phyloP scores from a whole-genome alignment of 305 asterid species.

The Solanum hybrid region DNA sequence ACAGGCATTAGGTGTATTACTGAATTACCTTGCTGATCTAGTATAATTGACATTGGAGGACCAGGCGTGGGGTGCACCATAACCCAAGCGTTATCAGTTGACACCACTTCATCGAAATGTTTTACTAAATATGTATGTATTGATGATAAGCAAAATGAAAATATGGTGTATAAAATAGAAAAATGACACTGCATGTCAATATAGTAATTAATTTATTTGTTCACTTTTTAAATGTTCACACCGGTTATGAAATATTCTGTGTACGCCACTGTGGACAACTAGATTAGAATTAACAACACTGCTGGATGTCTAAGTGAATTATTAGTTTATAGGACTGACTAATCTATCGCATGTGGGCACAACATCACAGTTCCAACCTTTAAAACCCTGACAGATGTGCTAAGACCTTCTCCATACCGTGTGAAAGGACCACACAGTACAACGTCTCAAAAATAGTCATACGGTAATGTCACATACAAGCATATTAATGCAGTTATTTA shows the following conservation, averaged over 20 bases:
- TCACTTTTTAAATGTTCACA: background rate
- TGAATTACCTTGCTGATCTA: background rate
- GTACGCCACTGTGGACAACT: background rate
- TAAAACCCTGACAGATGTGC: background rate
- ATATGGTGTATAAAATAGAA: background rate
- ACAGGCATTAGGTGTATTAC: background rate
- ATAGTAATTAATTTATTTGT: background rate
- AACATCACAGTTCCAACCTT: background rate
- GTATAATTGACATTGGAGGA: background rate
- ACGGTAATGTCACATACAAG: background rate
- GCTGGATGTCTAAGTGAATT: background rate
- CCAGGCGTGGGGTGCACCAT: background rate
- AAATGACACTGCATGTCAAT: background rate
- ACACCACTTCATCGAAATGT: background rate
- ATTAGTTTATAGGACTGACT: background rate
- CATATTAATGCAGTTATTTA: background rate
- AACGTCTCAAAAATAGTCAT: background rate
- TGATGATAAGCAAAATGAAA: background rate
- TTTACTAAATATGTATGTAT: background rate
- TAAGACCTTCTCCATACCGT: background rate
- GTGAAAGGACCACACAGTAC: background rate
- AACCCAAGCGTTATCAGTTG: background rate
- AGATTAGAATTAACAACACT: background rate
- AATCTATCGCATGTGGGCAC: background rate
- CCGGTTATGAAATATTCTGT: fast-evolving